Percentiles rank a stretch among this genome's conserved stretches.
These are phyloP conservation scores for Hysterangium stoloniferum DNA, from an alignment of 768 basidiomycete genomes.

Conservation along the genomic window DNA sequence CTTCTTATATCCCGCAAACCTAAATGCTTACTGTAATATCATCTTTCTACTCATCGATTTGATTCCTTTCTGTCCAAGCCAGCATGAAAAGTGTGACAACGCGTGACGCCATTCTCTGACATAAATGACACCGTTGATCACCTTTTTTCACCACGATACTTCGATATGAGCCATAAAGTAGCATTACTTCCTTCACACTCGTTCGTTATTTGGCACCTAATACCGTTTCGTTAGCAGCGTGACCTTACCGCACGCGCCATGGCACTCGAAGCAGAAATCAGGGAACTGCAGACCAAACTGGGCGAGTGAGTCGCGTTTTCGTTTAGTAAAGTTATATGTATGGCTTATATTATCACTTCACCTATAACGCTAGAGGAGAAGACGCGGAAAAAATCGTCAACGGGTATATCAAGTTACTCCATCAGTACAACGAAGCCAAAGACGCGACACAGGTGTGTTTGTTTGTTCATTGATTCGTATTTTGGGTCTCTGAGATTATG, in stretches of 20 bases:
- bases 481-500: not conserved
- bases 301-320: conserved; percentile 30
- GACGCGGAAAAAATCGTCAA: conserved; percentile 55
- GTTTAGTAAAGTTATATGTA: too few species aligned
- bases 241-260: conserved; percentile 12
- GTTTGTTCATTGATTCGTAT: not conserved
- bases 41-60: too few species aligned
- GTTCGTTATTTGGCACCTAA: too few species aligned
- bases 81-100: too few species aligned
- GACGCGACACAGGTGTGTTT: conserved; percentile 64
- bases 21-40: too few species aligned
- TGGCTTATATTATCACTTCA: not conserved
- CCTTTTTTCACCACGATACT: too few species aligned
- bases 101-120: too few species aligned
- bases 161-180: too few species aligned
- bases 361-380: conserved; percentile 24
- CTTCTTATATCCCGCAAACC: too few species aligned
- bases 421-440: conserved; percentile 75
- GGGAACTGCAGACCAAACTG: conserved; percentile 37
- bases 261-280: conserved; percentile 38
- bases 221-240: not conserved
- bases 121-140: too few species aligned
- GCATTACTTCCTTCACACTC: too few species aligned
- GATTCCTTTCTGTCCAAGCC: too few species aligned
- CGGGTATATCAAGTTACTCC: conserved; percentile 62